These are phyloP conservation scores for Fagopyrum tataricum DNA, from an alignment of 148 eudicot genomes.

Conservation along the genomic window DNA sequence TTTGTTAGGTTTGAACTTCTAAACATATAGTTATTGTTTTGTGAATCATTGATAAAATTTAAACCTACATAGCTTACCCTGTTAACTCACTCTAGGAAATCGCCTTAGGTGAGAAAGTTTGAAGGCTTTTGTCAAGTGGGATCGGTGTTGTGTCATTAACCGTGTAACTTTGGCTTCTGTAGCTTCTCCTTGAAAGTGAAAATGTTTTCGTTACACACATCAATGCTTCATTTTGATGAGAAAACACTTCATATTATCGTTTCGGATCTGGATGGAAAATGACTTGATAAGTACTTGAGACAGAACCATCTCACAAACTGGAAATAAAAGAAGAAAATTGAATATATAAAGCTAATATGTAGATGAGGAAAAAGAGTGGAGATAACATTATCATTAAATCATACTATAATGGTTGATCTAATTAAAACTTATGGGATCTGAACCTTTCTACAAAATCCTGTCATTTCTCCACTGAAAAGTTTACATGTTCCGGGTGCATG, in stretches of 20 bases:
- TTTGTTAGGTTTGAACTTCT: not conserved
- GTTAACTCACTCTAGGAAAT: not conserved
- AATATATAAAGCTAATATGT: too few species aligned
- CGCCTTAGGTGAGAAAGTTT: not conserved
- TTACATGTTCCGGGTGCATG: not conserved
- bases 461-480: not conserved
- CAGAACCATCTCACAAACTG: too few species aligned
- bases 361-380: too few species aligned
- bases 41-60: not conserved
- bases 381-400: too few species aligned
- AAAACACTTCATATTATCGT: too few species aligned
- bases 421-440: too few species aligned
- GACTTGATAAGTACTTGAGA: too few species aligned
- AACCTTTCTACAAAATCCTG: not conserved
- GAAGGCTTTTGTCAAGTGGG: not conserved
- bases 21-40: not conserved
- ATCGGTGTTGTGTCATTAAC: not conserved
- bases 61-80: not conserved
- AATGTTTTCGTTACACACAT: too few species aligned
- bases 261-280: too few species aligned
- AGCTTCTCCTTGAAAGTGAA: not conserved
- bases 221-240: too few species aligned
- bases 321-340: too few species aligned
- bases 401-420: too few species aligned
- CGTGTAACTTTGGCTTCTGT: not conserved